A percentile compares a stretch with the other conserved stretches of the same genome.
Conservation (phyloP, 169 alveolate species). For the Eimeria sp. region DNA sequence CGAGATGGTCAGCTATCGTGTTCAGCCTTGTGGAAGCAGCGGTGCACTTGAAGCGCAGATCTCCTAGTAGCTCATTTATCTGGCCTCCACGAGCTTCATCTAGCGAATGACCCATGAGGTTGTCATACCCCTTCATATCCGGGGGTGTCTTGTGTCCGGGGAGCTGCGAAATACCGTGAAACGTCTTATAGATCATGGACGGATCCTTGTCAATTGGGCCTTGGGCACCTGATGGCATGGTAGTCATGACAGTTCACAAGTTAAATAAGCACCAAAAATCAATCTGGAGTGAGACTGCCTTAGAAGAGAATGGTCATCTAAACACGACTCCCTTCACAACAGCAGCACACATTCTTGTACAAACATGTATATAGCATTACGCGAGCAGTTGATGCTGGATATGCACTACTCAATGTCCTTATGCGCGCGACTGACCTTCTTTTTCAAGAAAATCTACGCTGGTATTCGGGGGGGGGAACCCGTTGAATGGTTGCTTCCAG, state of each 20-base stretch:
- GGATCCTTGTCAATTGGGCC: not conserved
- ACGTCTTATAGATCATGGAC: not conserved
- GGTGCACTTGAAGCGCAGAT: slow-evolving; percentile 69
- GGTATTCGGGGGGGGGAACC: slow-evolving; percentile 57
- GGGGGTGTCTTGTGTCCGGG: slow-evolving; percentile 37
- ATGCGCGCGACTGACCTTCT: not conserved
- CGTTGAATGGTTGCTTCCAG: not conserved
- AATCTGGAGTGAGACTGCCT: not conserved
- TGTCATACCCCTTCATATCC: slow-evolving; percentile 18
- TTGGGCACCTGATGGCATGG: not conserved
- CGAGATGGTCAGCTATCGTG: slow-evolving; percentile 62
- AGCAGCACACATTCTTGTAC: not conserved
- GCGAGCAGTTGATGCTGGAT: not conserved
- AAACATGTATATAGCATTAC: not conserved
- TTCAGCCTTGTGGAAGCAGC: slow-evolving; percentile 75
- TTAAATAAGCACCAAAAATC: not conserved
- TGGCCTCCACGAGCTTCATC: slow-evolving; percentile 70
- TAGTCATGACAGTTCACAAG: not conserved
- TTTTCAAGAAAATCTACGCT: slow-evolving; percentile 56
- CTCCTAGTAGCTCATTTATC: slow-evolving; percentile 60
- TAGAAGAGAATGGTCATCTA: not conserved
- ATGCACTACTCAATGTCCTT: not conserved
- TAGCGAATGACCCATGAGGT: slow-evolving; percentile 31
- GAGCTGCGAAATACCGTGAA: slow-evolving; percentile 65
- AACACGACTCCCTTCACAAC: not conserved